phyloP scores from a whole-genome alignment of 2,329 filamentous ascomycete genomes.

The Pseudogymnoascus sp. region DNA sequence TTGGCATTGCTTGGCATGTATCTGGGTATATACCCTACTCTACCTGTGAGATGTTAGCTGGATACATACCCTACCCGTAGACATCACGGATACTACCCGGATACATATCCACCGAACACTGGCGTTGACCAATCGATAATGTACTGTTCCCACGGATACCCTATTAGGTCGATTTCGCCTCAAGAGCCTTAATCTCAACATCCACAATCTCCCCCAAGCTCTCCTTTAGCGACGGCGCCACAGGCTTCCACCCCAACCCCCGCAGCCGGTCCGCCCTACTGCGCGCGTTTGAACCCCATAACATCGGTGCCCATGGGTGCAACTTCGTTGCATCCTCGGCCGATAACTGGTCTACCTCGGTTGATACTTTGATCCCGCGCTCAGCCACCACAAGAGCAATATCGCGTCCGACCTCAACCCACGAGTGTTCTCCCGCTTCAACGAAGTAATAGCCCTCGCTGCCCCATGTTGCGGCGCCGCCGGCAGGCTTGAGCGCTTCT shows the following conservation, averaged over 20 bases:
- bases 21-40: too few species aligned
- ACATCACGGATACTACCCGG: too few species aligned
- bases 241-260: slow-evolving; percentile 13
- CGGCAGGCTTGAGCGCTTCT: slow-evolving; percentile 34
- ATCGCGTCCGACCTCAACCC: slow-evolving; percentile 38
- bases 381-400: slow-evolving; percentile 40
- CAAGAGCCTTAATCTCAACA: not conserved
- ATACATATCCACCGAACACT: too few species aligned
- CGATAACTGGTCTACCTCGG: slow-evolving; percentile 14
- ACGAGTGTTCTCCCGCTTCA: slow-evolving; percentile 42
- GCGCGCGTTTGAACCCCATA: slow-evolving; percentile 17
- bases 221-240: not conserved
- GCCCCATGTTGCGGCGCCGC: slow-evolving; percentile 39
- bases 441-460: slow-evolving; percentile 46
- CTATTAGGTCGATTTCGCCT: not conserved
- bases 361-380: slow-evolving; percentile 34
- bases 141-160: not conserved
- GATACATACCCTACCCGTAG: too few species aligned
- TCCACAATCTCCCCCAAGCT: not conserved
- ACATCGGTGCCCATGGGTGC: slow-evolving; percentile 13
- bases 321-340: slow-evolving; percentile 12
- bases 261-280: slow-evolving; percentile 9
- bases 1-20: too few species aligned
- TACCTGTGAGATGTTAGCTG: too few species aligned
- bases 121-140: not conserved